Base-by-base conservation (phyloP, 1,139 yeast species). In the Geotrichum phurueaensis region DNA sequence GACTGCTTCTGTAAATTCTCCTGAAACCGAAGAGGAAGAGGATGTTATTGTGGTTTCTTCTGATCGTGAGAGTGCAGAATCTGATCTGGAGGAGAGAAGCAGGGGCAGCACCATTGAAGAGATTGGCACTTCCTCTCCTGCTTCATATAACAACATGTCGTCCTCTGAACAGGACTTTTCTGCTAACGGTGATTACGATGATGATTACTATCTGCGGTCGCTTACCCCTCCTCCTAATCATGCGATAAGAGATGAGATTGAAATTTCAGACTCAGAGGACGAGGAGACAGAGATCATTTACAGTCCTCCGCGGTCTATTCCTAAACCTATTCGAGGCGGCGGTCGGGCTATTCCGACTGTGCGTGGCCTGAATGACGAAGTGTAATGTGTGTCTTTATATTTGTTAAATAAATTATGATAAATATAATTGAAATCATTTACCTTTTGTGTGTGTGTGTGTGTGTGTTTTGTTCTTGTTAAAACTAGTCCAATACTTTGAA, bases 301-400 rank as follows among this genome's bases (percentile, higher is more conserved):
- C 20, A 27, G 54, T 5, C 60, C 57, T 4, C 60, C 60, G 13
- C 25, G 53, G 39, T 58, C 60, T 20, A 52, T 39, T 15, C 60
- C 60, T 9, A 58, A 58, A 36, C 58, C 55, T 1, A 58, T 58
- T 18, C 51, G 60, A 2, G 60, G 60, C 3, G 60, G 60, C 10
- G 58, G 60, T 5, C 13, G 43, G 5, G 48, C 55, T 9, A 51
- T 54, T 2, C 58, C 57, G 5, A 51, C 39, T 20, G 51, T 58
- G 23, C 49, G 57, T 39, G 60, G 60, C 18, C 53, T 29, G 13
- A 48, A 48, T 36, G 50, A 22, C 22, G 54, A 52, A 15, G 36
- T 51, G 53, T 51, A 51, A 51, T 51, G 27, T 23, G 18, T 47
- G 4, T 47, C n/a, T 47, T 13, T 23, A 39, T 23, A 48, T 48